Percentiles rank a stretch among this genome's conserved stretches.
Evolutionary conservation across 106 monocot genomes (phyloP).

Genomic region (Dioscorea alata): DNA sequence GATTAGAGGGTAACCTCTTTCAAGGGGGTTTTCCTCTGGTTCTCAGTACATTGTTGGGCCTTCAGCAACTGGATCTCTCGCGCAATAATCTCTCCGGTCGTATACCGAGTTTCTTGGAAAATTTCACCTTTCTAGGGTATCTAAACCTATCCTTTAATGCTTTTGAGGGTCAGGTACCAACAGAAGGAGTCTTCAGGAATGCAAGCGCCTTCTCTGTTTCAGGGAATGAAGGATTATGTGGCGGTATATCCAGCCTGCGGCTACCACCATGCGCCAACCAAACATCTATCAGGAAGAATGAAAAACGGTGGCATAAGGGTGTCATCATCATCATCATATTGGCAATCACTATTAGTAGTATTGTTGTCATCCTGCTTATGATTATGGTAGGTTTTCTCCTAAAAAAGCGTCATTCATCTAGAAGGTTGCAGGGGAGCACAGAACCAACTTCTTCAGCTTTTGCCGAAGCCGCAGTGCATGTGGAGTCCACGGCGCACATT

Average conservation of each 20-base stretch:
- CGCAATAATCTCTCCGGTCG: slow-evolving; percentile 5
- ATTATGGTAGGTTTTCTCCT: too few species aligned
- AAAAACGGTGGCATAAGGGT: too few species aligned
- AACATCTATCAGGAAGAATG: too few species aligned
- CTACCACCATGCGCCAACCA: background rate
- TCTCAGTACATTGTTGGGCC: background rate
- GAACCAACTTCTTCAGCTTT: too few species aligned
- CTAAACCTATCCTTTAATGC: slow-evolving; percentile 8
- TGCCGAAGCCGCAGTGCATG: background rate
- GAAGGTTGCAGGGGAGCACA: background rate
- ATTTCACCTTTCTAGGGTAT: background rate
- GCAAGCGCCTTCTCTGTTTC: background rate
- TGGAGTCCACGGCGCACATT: background rate
- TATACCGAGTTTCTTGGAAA: background rate
- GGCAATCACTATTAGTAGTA: too few species aligned
- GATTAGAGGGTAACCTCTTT: background rate
- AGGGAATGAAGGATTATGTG: slow-evolving; percentile 4
- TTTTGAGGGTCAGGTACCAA: slow-evolving; percentile 3
- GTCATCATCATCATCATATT: too few species aligned
- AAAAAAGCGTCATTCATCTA: too few species aligned
- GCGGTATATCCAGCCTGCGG: background rate
- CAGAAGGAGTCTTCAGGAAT: slow-evolving; percentile 1
- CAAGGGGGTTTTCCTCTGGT: background rate
- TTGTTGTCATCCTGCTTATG: too few species aligned
- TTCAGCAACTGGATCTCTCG: slow-evolving; percentile 3